Percentiles rank a stretch among this genome's conserved stretches.
phyloP scores from a whole-genome alignment of 176 grass and related monocot genomes.

The Aegilops longissima region DNA sequence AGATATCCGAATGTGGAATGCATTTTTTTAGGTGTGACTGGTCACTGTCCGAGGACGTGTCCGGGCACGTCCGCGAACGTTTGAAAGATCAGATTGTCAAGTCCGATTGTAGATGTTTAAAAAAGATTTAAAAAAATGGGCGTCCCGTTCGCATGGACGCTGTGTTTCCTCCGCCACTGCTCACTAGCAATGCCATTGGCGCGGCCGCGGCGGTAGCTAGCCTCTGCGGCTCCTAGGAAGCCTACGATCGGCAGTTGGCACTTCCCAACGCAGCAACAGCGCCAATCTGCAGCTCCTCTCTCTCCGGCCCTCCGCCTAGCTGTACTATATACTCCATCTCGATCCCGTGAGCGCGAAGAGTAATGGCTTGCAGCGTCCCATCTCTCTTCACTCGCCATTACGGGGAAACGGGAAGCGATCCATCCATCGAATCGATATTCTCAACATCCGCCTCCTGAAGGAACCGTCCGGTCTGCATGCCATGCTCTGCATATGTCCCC shows the following conservation, averaged over 20 bases:
- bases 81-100: too few species aligned
- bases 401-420: constrained; percentile 41
- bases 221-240: constrained; percentile 12
- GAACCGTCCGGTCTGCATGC: constrained; percentile 54
- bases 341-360: constrained; percentile 20
- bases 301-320: neutral
- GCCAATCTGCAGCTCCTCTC: constrained; percentile 34
- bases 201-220: constrained; percentile 7
- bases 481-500: constrained; percentile 9
- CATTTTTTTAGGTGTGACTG: too few species aligned
- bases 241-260: constrained; percentile 4
- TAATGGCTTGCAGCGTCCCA: constrained; percentile 26
- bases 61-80: too few species aligned
- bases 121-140: too few species aligned
- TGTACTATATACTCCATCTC: neutral
- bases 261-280: constrained; percentile 48
- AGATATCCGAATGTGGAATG: too few species aligned
- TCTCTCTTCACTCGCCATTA: constrained; percentile 12
- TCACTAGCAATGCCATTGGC: constrained; percentile 32
- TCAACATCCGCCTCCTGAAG: constrained; percentile 36
- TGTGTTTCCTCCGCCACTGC: neutral
- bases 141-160: too few species aligned
- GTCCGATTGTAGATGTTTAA: too few species aligned
- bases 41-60: too few species aligned
- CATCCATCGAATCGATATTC: constrained; percentile 25